Base-by-base conservation (phyloP, 306 rosid genomes). In the Sindora glabra region DNA sequence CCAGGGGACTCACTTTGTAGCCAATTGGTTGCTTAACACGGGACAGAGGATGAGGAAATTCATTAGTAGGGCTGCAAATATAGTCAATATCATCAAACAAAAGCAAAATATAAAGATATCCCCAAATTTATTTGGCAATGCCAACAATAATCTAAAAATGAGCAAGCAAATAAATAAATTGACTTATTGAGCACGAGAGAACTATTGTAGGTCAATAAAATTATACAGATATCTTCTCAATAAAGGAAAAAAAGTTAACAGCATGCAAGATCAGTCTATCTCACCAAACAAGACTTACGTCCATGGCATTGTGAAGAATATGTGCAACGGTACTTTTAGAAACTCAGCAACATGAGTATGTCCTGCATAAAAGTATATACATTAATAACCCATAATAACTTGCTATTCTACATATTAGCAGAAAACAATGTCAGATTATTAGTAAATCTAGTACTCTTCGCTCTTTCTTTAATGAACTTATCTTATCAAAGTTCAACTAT, bases 241-340 rank as follows among this genome's bases (percentile, higher is more conserved):
- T n/a, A n/a, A n/a, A n/a, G n/a, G 25, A 62, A 46, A 39, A 25
- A 63, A 45, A 23, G 44, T 27, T 48, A 23, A 67, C 2, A 42
- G 10, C 41, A 38, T 30, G 63, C 54, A 60, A 39, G 60, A 78
- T 69, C 56, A 64, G 49, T 48, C 65, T 58, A 48, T 41, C 69
- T 49, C 74, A 60, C 48, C 33, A 71, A 74, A 73, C 48, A 78
- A 72, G 69, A 78, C 98, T 92, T 86, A 88, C 98, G 98, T 88
- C 98, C 96, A 92, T 49, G 98, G 98, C 96, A 92, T 83, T 3
- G 98, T 92, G 56, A 92, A 92, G 69, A 92, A 86, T 54, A 92
- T 75, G 74, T 92, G 98, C 61, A 88, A 77, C 0, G 96, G 95
- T 41, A 88, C 72, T 24, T 66, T 51, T 48, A 92, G 80, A 24